Evolutionary conservation across 2,329 filamentous ascomycete genomes (phyloP).

Genomic region (Ophiocordyceps robertsii): DNA sequence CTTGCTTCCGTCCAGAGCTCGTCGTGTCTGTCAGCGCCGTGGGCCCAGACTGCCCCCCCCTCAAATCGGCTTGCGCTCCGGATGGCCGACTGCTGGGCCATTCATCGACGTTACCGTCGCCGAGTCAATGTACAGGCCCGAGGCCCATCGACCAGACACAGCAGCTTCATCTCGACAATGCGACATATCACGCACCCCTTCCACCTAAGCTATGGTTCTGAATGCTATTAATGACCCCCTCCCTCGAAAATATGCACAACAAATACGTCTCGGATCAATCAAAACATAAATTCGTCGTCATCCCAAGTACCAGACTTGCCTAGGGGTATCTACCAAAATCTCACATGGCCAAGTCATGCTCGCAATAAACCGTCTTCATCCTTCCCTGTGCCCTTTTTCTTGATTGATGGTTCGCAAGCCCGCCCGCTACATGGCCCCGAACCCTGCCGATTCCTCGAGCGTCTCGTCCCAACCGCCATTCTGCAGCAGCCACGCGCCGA

Average conservation of each 20-base stretch:
- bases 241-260: too few relatives aligned
- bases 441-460: conserved; percentile 42
- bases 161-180: not conserved
- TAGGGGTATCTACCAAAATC: not conserved
- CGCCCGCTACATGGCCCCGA: conserved; percentile 23
- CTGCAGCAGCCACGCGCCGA: conserved; percentile 59
- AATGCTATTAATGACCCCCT: too few relatives aligned
- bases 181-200: too few relatives aligned
- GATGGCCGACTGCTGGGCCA: not conserved
- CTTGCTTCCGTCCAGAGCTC: not conserved
- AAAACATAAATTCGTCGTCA: not conserved
- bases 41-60: too few relatives aligned
- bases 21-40: not conserved
- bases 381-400: not conserved
- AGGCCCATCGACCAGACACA: not conserved
- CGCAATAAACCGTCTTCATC: not conserved
- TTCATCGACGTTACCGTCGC: not conserved
- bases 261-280: not conserved
- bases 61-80: too few relatives aligned
- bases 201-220: too few relatives aligned
- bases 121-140: not conserved
- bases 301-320: not conserved
- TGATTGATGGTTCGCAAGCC: not conserved
- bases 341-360: not conserved
- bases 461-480: conserved; percentile 84